A percentile compares a stretch with the other conserved stretches of the same genome.
These are phyloP conservation scores for Chlorella sp. DNA, from an alignment of 139 green algal species.

Conservation along the genomic window DNA sequence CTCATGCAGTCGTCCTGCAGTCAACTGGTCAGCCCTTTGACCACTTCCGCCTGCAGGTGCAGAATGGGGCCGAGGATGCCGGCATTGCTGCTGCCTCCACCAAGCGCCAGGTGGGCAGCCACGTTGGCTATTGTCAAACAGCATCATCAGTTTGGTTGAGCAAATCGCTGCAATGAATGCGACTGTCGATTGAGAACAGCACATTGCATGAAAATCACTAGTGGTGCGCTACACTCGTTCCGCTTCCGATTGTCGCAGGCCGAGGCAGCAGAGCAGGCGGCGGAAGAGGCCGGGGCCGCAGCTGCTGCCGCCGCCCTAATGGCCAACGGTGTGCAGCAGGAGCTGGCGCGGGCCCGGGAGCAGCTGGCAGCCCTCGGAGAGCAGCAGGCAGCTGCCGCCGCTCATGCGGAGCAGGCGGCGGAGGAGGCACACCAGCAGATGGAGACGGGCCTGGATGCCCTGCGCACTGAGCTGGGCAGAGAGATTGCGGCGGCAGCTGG, in stretches of 20 bases:
- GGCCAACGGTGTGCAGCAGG: background rate
- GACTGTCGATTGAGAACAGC: too few relatives aligned
- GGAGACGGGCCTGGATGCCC: background rate
- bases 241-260: background rate
- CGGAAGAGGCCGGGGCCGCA: conserved; percentile 3
- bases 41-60: background rate
- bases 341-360: background rate
- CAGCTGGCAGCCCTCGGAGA: background rate
- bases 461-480: background rate
- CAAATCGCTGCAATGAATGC: background rate
- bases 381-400: background rate
- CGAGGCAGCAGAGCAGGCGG: conserved; percentile 9
- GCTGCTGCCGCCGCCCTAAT: background rate
- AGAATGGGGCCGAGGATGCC: conserved; percentile 15
- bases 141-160: background rate
- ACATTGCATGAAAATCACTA: too few relatives aligned
- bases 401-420: background rate
- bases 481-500: background rate
- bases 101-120: conserved; percentile 6
- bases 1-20: too few relatives aligned
- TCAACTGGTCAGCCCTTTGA: too few relatives aligned
- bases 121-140: background rate
- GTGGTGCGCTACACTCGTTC: background rate
- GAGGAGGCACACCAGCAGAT: background rate
- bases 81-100: background rate